phyloP scores from a whole-genome alignment of 2,329 filamentous ascomycete genomes.

The Sporothrix mexicana region DNA sequence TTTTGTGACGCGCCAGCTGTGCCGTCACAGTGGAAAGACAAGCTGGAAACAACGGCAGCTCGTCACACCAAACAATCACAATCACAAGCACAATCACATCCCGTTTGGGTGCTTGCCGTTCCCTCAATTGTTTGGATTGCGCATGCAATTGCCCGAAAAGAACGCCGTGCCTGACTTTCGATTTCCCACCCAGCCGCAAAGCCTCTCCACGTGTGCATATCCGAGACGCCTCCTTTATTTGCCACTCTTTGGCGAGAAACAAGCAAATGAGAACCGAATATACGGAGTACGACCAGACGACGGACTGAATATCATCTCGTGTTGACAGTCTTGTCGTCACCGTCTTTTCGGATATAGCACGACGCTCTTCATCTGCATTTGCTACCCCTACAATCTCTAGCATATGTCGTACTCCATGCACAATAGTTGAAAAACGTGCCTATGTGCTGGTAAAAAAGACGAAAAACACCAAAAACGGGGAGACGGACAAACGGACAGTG shows the following conservation, averaged over 20 bases:
- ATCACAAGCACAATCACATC: not conserved
- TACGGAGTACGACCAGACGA: too few relatives aligned
- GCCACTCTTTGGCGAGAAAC: not conserved
- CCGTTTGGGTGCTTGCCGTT: not conserved
- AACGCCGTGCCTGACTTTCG: too few relatives aligned
- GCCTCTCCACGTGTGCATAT: not conserved
- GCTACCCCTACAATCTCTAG: not conserved
- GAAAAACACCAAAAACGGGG: not conserved
- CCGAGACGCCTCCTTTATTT: not conserved
- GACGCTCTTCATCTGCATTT: not conserved
- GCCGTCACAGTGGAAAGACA: not conserved
- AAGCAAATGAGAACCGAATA: too few relatives aligned
- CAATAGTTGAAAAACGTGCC: not conserved
- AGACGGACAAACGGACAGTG: constrained; percentile 1
- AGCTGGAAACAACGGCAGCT: not conserved
- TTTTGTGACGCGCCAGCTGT: constrained; percentile 5
- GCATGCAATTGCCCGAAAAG: not conserved
- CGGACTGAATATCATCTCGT: not conserved
- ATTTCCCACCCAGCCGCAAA: not conserved
- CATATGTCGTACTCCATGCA: not conserved
- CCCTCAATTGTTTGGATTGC: not conserved
- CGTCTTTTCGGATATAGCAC: not conserved
- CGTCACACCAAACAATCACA: not conserved
- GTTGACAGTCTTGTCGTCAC: not conserved
- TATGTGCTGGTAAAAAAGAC: not conserved